These are phyloP conservation scores for Stipa capillata DNA, from an alignment of 176 grass and related monocot species.

Conservation along the genomic window DNA sequence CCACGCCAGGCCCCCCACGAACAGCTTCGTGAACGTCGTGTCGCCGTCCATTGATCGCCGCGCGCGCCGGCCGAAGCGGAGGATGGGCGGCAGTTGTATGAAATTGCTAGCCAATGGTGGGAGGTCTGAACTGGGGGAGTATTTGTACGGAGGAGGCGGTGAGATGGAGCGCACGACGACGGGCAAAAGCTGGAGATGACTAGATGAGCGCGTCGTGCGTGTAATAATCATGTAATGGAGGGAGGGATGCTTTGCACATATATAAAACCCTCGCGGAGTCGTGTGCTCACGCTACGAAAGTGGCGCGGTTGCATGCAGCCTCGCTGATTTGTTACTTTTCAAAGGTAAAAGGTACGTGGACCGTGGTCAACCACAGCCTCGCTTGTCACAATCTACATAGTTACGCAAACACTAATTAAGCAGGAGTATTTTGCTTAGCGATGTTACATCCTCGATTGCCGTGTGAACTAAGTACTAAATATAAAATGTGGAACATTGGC, in stretches of 20 bases:
- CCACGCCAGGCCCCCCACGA: constrained; percentile 54
- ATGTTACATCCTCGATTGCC: neutral
- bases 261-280: neutral
- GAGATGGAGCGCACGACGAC: constrained; percentile 34
- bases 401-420: neutral
- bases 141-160: constrained; percentile 1
- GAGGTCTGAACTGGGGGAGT: constrained; percentile 10
- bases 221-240: neutral
- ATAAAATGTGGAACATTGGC: neutral
- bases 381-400: neutral
- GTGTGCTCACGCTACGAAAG: neutral
- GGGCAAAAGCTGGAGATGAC: neutral
- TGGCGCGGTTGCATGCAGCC: neutral
- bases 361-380: neutral
- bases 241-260: neutral
- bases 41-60: constrained; percentile 27
- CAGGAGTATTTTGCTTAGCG: neutral
- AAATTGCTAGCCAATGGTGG: neutral
- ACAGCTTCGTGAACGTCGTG: constrained; percentile 57
- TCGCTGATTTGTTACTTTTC: neutral
- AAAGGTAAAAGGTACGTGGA: neutral
- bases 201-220: constrained; percentile 5
- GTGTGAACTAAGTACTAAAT: neutral
- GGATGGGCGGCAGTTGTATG: neutral
- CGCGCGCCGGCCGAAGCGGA: neutral